A percentile compares a stretch with the other conserved stretches of the same genome.
These are phyloP conservation scores for Ogataea pilisensis DNA, from an alignment of 805 yeast species.

Conservation along the genomic window DNA sequence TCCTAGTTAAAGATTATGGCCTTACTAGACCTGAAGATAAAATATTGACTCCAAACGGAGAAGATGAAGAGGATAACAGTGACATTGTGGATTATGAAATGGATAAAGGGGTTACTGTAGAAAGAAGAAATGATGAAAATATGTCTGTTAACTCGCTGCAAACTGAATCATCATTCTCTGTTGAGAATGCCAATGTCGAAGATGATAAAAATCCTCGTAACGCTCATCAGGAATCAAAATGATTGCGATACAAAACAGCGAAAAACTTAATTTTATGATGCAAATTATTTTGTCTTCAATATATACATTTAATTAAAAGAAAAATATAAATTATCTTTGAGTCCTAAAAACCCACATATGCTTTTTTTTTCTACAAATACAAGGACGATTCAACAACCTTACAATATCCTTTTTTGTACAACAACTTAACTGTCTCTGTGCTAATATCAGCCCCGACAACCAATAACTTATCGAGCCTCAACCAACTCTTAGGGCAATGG, in stretches of 20 bases:
- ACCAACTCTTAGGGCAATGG: slow-evolving; percentile 15
- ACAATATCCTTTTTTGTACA: slow-evolving; percentile 14
- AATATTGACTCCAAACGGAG: no score
- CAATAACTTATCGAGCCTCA: slow-evolving; percentile 12
- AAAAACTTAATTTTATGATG: no score
- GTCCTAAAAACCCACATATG: neutral
- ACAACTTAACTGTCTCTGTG: slow-evolving; percentile 14
- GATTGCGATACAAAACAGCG: no score
- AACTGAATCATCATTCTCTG: no score
- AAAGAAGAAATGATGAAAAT: no score
- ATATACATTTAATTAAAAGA: no score
- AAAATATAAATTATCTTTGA: no score
- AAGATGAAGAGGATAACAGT: neutral
- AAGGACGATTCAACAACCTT: neutral
- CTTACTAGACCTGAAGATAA: slow-evolving; percentile 28
- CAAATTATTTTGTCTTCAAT: no score
- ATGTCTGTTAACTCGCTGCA: no score
- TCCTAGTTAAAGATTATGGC: slow-evolving; percentile 38
- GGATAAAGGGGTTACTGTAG: neutral
- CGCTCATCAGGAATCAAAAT: no score
- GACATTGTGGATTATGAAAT: neutral
- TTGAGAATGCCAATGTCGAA: no score
- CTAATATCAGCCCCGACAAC: slow-evolving; percentile 18
- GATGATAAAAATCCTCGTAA: no score
- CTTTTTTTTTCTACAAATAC: slow-evolving; percentile 1